Evolutionary conservation across 2,329 filamentous ascomycete species (phyloP).

Genomic region (Blumeria graminis): DNA sequence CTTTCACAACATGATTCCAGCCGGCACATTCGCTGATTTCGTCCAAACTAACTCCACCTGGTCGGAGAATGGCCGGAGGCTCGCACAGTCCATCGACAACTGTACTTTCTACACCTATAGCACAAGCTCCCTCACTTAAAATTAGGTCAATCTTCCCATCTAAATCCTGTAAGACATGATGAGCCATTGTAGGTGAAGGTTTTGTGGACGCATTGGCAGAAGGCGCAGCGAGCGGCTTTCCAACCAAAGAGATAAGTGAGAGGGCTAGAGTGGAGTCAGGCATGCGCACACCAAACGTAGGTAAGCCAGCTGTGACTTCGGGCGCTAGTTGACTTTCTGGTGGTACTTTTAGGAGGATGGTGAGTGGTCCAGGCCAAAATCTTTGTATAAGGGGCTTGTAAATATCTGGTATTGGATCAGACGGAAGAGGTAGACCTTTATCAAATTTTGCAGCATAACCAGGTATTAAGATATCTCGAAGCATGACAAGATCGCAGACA

Average conservation of each 20-base stretch:
- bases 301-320: slow-evolving; percentile 73
- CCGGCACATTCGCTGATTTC: slow-evolving; percentile 48
- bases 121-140: slow-evolving; percentile 61
- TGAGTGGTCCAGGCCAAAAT: slow-evolving; percentile 92
- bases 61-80: slow-evolving; percentile 62
- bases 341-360: slow-evolving; percentile 65
- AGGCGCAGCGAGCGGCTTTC: slow-evolving; percentile 63
- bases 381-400: slow-evolving; percentile 54
- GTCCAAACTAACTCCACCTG: slow-evolving; percentile 69
- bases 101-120: slow-evolving; percentile 85
- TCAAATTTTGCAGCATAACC: neutral
- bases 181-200: slow-evolving; percentile 73
- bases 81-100: slow-evolving; percentile 74
- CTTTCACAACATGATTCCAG: slow-evolving; percentile 57
- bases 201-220: slow-evolving; percentile 88
- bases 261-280: slow-evolving; percentile 66
- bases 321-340: slow-evolving; percentile 46
- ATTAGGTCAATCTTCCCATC: slow-evolving; percentile 64
- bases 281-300: slow-evolving; percentile 77
- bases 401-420: slow-evolving; percentile 12
- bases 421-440: slow-evolving; percentile 9
- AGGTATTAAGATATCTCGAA: slow-evolving; percentile 8
- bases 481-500: slow-evolving; percentile 40
- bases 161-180: slow-evolving; percentile 73
- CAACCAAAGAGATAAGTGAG: slow-evolving; percentile 58